Evolutionary conservation across 495 filamentous ascomycete species (phyloP).

Genomic region (Rostrohypoxylon terebratum): DNA sequence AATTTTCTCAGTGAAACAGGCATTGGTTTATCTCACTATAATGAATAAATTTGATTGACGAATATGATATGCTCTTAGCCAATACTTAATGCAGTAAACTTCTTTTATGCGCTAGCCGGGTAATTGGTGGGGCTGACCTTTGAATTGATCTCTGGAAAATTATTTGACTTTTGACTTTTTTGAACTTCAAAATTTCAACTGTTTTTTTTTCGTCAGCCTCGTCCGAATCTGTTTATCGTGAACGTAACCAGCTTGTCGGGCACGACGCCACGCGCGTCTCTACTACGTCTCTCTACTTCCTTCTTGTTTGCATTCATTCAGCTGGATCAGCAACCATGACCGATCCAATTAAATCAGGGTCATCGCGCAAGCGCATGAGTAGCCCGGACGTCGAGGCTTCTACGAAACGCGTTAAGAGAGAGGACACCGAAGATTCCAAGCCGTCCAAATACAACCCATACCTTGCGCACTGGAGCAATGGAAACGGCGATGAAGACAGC

Average conservation of each 20-base stretch:
- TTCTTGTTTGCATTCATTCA: neutral
- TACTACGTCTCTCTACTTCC: neutral
- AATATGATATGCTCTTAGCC: neutral
- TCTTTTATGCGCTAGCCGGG: neutral
- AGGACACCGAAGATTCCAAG: conserved; percentile 51
- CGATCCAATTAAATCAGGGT: conserved; percentile 7
- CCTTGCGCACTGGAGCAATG: conserved; percentile 86
- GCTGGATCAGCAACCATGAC: conserved; percentile 7
- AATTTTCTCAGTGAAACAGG: neutral
- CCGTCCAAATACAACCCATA: conserved; percentile 76
- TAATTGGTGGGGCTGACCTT: neutral
- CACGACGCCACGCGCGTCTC: neutral
- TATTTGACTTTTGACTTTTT: conserved; percentile 16
- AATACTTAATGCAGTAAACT: neutral
- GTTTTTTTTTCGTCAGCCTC: conserved; percentile 33
- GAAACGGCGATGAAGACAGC: conserved; percentile 57
- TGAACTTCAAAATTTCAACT: neutral
- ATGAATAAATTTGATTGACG: neutral
- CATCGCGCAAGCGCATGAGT: conserved; percentile 38
- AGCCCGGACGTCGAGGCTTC: conserved; percentile 36
- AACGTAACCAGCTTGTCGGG: neutral
- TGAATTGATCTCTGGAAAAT: conserved; percentile 9
- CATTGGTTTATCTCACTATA: neutral
- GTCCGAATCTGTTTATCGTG: neutral
- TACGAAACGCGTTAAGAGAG: conserved; percentile 50